Base-by-base conservation (phyloP, 2,329 filamentous ascomycete species). In the Ploettnerulaceae sp. region DNA sequence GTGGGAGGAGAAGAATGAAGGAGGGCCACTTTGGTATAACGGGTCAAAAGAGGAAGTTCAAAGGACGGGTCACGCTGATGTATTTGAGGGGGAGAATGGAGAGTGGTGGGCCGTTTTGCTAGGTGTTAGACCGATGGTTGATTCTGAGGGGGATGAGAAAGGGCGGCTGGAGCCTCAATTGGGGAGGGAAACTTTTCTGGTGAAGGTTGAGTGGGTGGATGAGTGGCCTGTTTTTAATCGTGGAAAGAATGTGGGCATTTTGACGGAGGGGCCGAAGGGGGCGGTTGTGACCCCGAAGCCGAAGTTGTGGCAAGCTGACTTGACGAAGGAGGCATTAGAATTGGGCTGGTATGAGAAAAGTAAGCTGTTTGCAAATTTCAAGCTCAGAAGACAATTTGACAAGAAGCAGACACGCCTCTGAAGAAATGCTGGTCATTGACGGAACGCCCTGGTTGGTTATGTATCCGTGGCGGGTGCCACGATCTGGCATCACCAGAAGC, bases 1-100 rank as follows among this genome's bases (percentile, higher is more conserved):
- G 0, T 85, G 82, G 64, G 75, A 81, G 55, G 61, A 71, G 1
- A 77, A 78, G 21, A 76, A 78, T 0, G 65, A 74, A 33, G 76
- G 79, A 48, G 34, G 34, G 18, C 69, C 79, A 32, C 69, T 84
- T 34, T 65, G 82, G 45, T 74, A 73, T 0, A 70, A 73, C 34
- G 74, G 55, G 69, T 77, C 45, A 56, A 61, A 69, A 3, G 71
- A 74, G 33, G 70, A 71, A 44, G 48, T 74, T 18, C 64, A 71
- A 50, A 67, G 67, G 41, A 70, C 67, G 0, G 71, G 70, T 0
- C 71, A 73, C 60, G 65, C 64, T 3, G 69, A 72, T 53, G 45
- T 72, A 17, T 64, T 73, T 3, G 64, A 69, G 43, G 69, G 67
- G 34, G 51, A 37, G 1, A 43, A 63, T 5, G 70, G 70, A 1